Conservation (phyloP, 2,329 filamentous ascomycete species). For the Fusarium sp. region DNA sequence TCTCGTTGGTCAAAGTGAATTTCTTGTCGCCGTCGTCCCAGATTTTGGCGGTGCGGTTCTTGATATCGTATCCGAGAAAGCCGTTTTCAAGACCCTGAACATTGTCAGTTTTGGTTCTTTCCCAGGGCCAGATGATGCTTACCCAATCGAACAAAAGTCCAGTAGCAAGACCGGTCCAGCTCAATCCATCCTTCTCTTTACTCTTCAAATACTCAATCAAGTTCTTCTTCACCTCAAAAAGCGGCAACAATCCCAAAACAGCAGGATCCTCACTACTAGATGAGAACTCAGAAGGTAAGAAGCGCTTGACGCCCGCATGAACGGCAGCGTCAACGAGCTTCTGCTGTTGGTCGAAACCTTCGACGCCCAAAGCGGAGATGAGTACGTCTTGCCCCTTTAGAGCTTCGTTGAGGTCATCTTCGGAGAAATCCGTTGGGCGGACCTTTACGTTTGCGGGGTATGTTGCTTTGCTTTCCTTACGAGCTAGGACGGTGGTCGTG, state of each 20-base stretch:
- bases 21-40: slow-evolving; percentile 6
- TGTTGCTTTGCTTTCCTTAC: slow-evolving; percentile 4
- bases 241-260: neutral
- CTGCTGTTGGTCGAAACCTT: neutral
- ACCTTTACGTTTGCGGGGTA: neutral
- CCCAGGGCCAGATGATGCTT: no score
- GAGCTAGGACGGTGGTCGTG: neutral
- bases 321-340: slow-evolving; percentile 1
- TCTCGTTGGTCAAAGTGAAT: slow-evolving; percentile 5
- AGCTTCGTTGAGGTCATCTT: neutral
- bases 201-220: neutral
- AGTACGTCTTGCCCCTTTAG: neutral
- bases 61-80: neutral
- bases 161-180: slow-evolving; percentile 6
- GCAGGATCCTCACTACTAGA: neutral
- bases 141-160: slow-evolving; percentile 9
- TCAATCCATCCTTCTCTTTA: slow-evolving; percentile 3
- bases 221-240: slow-evolving; percentile 3
- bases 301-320: neutral
- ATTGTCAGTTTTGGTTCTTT: no score
- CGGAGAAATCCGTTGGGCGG: slow-evolving; percentile 1
- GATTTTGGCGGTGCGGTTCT: neutral
- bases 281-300: slow-evolving; percentile 1
- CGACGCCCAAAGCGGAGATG: neutral
- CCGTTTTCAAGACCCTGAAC: neutral